phyloP scores from a whole-genome alignment of 768 basidiomycete species.

The Suillus lakei region DNA sequence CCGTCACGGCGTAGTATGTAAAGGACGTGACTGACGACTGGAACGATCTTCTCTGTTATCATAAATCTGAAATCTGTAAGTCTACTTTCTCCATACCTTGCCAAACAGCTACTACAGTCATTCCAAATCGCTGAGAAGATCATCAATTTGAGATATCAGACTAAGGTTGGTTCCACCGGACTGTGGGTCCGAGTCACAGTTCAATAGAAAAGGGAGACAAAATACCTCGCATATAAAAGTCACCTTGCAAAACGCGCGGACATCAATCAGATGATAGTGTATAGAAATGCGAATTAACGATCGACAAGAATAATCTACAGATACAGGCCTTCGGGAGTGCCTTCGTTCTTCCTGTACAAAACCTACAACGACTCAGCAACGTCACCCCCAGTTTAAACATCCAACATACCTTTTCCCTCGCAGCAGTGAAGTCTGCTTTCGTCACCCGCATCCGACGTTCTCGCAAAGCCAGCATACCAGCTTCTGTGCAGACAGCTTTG shows the following conservation, averaged over 20 bases:
- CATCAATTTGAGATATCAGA: background rate
- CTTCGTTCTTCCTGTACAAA: constrained; percentile 97
- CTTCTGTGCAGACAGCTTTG: constrained; percentile 98
- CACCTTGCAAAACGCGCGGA: background rate
- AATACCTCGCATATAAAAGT: background rate
- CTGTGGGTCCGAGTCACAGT: too few relatives aligned
- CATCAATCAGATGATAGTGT: constrained; percentile 1
- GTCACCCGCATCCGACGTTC: constrained; percentile 95
- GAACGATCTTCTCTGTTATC: too few relatives aligned
- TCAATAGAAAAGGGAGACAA: background rate
- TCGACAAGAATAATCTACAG: constrained; percentile 47
- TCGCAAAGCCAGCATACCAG: constrained; percentile 92
- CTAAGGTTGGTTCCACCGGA: background rate
- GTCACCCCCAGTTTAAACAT: constrained; percentile 1
- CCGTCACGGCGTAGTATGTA: too few relatives aligned
- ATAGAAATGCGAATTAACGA: background rate
- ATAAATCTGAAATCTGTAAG: too few relatives aligned
- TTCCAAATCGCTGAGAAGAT: too few relatives aligned
- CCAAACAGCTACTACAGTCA: too few relatives aligned
- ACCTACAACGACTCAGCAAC: constrained; percentile 49
- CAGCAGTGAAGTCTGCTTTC: constrained; percentile 87
- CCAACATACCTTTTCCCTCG: constrained; percentile 84
- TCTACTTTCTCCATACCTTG: too few relatives aligned
- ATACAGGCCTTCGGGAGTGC: constrained; percentile 89
- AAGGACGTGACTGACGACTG: too few relatives aligned